A percentile compares a stretch with the other conserved stretches of the same genome.
Evolutionary conservation across 2,329 filamentous ascomycete genomes (phyloP).

Genomic region (Teratosphaeria viscida): DNA sequence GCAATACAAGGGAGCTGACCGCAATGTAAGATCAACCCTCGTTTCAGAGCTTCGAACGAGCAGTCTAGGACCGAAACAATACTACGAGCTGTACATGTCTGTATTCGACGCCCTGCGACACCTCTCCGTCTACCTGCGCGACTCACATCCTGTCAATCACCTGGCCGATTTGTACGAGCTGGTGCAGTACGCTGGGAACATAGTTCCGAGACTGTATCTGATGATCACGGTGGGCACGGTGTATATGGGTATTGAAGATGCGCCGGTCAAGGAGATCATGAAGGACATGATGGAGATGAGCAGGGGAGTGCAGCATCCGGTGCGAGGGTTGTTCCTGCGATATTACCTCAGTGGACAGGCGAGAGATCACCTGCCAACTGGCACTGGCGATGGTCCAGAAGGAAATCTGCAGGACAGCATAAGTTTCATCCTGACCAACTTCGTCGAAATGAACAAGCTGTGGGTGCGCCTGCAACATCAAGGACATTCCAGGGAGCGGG

Average conservation of each 20-base stretch:
- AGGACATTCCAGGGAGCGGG: conserved; percentile 87
- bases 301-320: conserved; percentile 90
- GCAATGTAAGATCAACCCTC: conserved; percentile 69
- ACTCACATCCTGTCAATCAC: conserved; percentile 96
- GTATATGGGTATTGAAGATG: conserved; percentile 97
- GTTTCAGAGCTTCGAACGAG: conserved; percentile 97
- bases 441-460: conserved; percentile 99
- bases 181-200: conserved; percentile 96
- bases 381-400: conserved; percentile 79
- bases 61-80: conserved; percentile 96
- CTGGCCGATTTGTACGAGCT: conserved; percentile 96
- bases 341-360: conserved; percentile 96
- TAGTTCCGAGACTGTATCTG: conserved; percentile 88
- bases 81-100: conserved; percentile 99
- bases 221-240: conserved; percentile 99
- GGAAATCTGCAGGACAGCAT: conserved; percentile 96
- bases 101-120: conserved; percentile 97
- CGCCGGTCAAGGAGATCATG: conserved; percentile 98
- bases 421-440: conserved; percentile 95
- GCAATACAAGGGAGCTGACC: not conserved
- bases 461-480: conserved; percentile 98
- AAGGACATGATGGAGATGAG: conserved; percentile 99
- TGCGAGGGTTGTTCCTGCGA: conserved; percentile 85
- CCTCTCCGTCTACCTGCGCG: conserved; percentile 88
- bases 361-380: conserved; percentile 73